Percentiles rank a stretch among this genome's conserved stretches.
Conservation (phyloP, 441 rosid genomes). For the Jatropha podagrica region DNA sequence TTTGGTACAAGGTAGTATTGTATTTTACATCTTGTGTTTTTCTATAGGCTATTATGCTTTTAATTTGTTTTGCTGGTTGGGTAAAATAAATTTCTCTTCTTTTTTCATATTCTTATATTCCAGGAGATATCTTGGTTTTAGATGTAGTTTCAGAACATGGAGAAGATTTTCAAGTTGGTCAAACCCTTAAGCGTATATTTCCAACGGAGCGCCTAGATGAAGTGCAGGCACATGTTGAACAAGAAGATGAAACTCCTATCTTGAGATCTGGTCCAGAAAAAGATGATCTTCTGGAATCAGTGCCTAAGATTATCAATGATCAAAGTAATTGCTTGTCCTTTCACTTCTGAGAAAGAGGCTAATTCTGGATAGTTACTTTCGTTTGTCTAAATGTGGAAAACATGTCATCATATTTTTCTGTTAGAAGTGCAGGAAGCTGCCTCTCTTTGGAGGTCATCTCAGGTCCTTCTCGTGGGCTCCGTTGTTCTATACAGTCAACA, state of each 20-base stretch:
- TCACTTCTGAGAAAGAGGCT: constrained; percentile 26
- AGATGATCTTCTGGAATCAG: constrained; percentile 32
- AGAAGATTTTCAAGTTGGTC: constrained; percentile 58
- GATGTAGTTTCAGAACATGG: constrained; percentile 58
- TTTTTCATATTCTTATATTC: constrained; percentile 16
- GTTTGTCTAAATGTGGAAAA: constrained; percentile 37
- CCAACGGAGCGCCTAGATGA: constrained; percentile 39
- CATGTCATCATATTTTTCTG: constrained; percentile 52
- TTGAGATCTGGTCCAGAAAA: constrained; percentile 33
- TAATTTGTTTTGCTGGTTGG: not conserved
- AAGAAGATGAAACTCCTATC: constrained; percentile 37
- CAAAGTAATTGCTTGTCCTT: constrained; percentile 60
- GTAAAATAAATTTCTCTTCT: constrained; percentile 13
- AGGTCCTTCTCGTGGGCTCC: constrained; percentile 75
- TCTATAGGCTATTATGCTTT: constrained; percentile 8
- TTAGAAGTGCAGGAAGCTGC: constrained; percentile 93
- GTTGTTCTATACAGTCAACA: constrained; percentile 52
- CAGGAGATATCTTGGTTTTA: constrained; percentile 67
- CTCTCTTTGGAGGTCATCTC: constrained; percentile 80
- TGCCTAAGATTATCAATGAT: constrained; percentile 39
- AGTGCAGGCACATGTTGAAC: constrained; percentile 38
- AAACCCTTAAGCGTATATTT: constrained; percentile 57
- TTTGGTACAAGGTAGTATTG: constrained; percentile 50
- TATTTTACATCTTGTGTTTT: constrained; percentile 9
- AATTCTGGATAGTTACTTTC: constrained; percentile 21